Conservation (phyloP, 805 yeast genomes). For the Zygoascus flipseniorum region DNA sequence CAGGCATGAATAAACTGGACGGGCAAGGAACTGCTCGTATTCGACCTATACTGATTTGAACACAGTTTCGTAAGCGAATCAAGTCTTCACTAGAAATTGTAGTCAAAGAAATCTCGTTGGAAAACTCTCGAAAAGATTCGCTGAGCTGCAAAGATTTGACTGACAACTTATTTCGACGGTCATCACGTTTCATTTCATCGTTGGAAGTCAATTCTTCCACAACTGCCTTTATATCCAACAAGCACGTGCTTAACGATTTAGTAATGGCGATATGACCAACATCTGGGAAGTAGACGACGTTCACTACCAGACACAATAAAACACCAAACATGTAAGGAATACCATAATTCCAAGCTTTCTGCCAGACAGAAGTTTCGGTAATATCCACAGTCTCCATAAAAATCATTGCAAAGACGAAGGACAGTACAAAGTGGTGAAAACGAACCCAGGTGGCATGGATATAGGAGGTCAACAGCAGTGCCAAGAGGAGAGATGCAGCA, state of each 20-base stretch:
- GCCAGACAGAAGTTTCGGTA: conserved; percentile 15
- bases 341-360: conserved; percentile 30
- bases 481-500: conserved; percentile 34
- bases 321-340: conserved; percentile 40
- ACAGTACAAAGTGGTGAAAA: conserved; percentile 28
- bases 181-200: conserved; percentile 14
- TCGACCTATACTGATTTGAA: conserved; percentile 35
- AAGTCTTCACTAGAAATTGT: conserved; percentile 28
- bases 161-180: conserved; percentile 27
- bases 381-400: conserved; percentile 28
- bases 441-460: conserved; percentile 34
- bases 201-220: conserved; percentile 14
- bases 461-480: conserved; percentile 34
- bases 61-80: conserved; percentile 33
- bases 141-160: conserved; percentile 29
- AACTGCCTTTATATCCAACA: conserved; percentile 7
- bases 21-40: conserved; percentile 33
- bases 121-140: conserved; percentile 36
- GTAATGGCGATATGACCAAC: conserved; percentile 32
- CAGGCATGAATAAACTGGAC: neutral
- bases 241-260: conserved; percentile 21
- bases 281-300: conserved; percentile 33
- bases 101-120: conserved; percentile 34
- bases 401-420: conserved; percentile 24
- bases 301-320: conserved; percentile 30